A percentile compares a stretch with the other conserved stretches of the same genome.
These are phyloP conservation scores for Fusarium graminum DNA, from an alignment of 2,329 filamentous ascomycete genomes.

Conservation along the genomic window DNA sequence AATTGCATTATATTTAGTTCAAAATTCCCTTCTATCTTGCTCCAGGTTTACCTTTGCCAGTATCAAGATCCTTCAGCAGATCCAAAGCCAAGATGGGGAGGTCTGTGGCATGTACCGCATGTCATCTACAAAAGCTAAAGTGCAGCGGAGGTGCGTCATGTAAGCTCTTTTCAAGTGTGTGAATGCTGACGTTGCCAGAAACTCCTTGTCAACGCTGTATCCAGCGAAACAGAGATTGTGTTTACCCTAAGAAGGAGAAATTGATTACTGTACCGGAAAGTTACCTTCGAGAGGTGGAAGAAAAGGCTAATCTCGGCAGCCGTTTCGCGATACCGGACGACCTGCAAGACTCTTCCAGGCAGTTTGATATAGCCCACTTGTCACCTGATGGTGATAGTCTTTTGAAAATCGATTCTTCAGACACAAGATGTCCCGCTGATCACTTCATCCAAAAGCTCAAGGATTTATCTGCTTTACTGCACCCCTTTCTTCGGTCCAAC, in stretches of 20 bases:
- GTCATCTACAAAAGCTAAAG: constrained; percentile 12
- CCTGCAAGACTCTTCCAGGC: accelerated
- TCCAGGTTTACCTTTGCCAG: too few species aligned
- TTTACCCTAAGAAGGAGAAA: constrained; percentile 6
- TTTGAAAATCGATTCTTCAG: neutral
- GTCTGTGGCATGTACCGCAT: constrained; percentile 6
- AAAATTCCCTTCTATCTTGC: neutral
- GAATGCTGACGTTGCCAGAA: neutral
- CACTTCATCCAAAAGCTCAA: constrained; percentile 3
- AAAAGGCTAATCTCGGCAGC: neutral
- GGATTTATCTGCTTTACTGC: neutral
- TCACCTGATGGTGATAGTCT: neutral
- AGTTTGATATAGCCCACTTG: accelerated
- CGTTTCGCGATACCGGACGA: neutral
- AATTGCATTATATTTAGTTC: neutral
- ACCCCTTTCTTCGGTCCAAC: neutral
- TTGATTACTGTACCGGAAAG: constrained; percentile 9
- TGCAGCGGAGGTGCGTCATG: constrained; percentile 10
- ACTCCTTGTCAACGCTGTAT: constrained; percentile 1
- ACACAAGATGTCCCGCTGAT: neutral
- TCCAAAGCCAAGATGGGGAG: too few species aligned
- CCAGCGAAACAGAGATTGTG: constrained; percentile 3
- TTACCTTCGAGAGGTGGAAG: constrained; percentile 4
- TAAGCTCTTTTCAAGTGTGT: accelerated
- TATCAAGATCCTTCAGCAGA: too few species aligned